These are phyloP conservation scores for Hyaloperonospora arabidopsidis DNA, from an alignment of 352 stramenopile genomes.

Conservation along the genomic window DNA sequence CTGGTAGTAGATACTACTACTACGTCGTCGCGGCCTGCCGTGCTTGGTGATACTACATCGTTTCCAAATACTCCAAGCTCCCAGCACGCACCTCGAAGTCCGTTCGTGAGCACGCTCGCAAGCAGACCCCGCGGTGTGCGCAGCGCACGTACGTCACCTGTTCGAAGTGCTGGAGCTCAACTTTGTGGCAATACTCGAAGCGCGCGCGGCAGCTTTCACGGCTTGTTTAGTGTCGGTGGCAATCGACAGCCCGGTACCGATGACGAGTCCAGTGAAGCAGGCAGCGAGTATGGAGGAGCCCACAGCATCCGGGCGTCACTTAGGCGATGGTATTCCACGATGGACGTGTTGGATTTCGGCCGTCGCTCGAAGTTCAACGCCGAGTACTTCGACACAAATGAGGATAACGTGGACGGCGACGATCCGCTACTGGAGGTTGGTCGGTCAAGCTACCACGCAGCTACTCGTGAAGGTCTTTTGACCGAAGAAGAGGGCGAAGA, in stretches of 20 bases:
- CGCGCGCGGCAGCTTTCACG: slow-evolving; percentile 28
- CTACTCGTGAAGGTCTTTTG: slow-evolving; percentile 22
- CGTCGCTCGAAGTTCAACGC: slow-evolving; percentile 71
- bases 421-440: slow-evolving; percentile 57
- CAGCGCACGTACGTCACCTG: slow-evolving; percentile 20
- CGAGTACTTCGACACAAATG: slow-evolving; percentile 67
- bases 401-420: slow-evolving; percentile 42
- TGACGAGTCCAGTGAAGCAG: slow-evolving; percentile 35
- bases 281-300: slow-evolving; percentile 40
- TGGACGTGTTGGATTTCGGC: slow-evolving; percentile 61
- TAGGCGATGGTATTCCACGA: slow-evolving; percentile 68
- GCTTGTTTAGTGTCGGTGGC: slow-evolving; percentile 25
- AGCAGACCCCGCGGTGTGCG: slow-evolving; percentile 21
- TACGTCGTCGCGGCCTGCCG: slow-evolving; percentile 28
- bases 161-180: slow-evolving; percentile 14
- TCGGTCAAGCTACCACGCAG: slow-evolving; percentile 32
- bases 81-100: slow-evolving; percentile 40
- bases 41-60: slow-evolving; percentile 36
- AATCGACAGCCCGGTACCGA: slow-evolving; percentile 24
- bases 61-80: slow-evolving; percentile 67
- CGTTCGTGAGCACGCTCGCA: slow-evolving; percentile 22
- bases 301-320: slow-evolving; percentile 49
- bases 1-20: slow-evolving; percentile 27
- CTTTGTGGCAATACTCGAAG: slow-evolving; percentile 25
- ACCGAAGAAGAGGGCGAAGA: slow-evolving; percentile 22